Evolutionary conservation across 2,329 filamentous ascomycete genomes (phyloP), one percentile per base, ranked within the genome.

Genomic region (Fusarium coicis): DNA sequence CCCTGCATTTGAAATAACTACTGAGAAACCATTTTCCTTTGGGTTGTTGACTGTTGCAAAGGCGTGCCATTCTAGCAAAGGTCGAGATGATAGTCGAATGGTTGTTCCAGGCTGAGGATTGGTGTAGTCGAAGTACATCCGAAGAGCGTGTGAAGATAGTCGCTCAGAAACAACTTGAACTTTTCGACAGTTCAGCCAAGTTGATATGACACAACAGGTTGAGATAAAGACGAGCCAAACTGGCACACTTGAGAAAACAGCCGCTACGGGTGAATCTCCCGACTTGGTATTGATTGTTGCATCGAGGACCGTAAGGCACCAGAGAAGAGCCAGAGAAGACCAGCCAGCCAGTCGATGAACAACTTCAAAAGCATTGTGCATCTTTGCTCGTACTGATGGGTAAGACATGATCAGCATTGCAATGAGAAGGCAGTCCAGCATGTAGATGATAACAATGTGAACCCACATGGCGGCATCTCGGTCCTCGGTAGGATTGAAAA

Each of bases 1-100:
- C 18, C 92, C 92, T 7, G 90, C 91, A 69, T 89, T 90, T 58
- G 91, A 92, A 42, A 93, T 84, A 39, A 93, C 82, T 30, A 91
- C 83, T 0, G 90, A 92, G 81, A 91, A 93, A 21, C 87, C 89
- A 5, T 46, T 68, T 14, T 70, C 63, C 28, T 81, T 79, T 2
- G 87, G 84, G 69, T 89, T 86, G 4, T 91, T 89, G 63, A 93
- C 91, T 0, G 90, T 90, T 32, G 92, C 92, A 77, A 94, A 94
- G 4, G 89, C 86, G 80, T 94, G 92, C 85, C 90, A 93, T 80
- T 94, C 92, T 7, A 85, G 81, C 26, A 93, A 82, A 0, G 91
- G 91, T 7, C 85, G 84, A 47, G 88, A 86, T 7, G 90, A 87
- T 14, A 93, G 82, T 28, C 90, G 87, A n/a, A 76, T 73, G 15